Conservation (phyloP, 1,139 yeast species). For the Yamadazyma siamensis region DNA sequence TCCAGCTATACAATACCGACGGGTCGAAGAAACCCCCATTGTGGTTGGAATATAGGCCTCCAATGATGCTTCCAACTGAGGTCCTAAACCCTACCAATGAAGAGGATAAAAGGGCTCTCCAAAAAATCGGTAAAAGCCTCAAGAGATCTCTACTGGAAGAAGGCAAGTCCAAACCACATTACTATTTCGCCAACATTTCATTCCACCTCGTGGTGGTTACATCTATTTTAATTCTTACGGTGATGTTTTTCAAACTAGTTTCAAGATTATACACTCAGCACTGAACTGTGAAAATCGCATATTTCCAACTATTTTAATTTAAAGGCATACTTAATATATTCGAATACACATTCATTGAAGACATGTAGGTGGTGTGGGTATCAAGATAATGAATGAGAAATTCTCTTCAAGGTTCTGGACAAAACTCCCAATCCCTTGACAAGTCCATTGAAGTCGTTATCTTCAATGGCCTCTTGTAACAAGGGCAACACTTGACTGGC, state of each 20-base stretch:
- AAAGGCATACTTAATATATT: no score
- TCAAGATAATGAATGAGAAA: slow-evolving; percentile 2
- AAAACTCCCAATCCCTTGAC: slow-evolving; percentile 57
- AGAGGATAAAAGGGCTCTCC: slow-evolving; percentile 9
- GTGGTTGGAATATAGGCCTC: slow-evolving; percentile 27
- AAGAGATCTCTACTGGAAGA: no score
- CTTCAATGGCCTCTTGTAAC: slow-evolving; percentile 75
- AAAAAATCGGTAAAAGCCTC: slow-evolving; percentile 25
- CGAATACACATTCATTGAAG: no score
- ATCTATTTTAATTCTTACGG: no score
- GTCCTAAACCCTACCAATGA: slow-evolving; percentile 23
- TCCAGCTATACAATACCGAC: slow-evolving; percentile 25
- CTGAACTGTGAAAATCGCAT: no score
- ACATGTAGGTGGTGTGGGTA: no score
- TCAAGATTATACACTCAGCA: no score
- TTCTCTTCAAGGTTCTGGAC: slow-evolving; percentile 31
- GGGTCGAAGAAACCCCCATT: slow-evolving; percentile 29
- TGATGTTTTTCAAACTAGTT: no score
- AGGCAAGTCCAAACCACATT: no score
- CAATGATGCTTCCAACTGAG: slow-evolving; percentile 25
- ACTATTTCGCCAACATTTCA: no score
- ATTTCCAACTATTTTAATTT: no score
- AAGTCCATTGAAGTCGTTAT: slow-evolving; percentile 49
- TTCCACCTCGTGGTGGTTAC: no score
- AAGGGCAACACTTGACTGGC: slow-evolving; percentile 84